phyloP scores from a whole-genome alignment of 2,329 filamentous ascomycete species.

The Venturia aucupariae region DNA sequence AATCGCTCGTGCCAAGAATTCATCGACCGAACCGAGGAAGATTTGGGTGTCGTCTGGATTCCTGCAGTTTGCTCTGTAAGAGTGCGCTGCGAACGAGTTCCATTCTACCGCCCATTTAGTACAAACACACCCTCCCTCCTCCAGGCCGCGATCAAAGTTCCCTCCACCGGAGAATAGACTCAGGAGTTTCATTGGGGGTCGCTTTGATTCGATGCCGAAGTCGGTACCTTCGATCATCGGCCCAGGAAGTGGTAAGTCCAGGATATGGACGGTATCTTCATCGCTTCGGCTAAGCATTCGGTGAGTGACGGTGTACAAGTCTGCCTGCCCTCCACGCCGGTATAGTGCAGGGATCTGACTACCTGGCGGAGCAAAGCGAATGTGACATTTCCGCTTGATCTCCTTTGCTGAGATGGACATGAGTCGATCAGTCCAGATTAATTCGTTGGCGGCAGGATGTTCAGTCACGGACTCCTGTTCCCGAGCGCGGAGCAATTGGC shows the following conservation, averaged over 20 bases:
- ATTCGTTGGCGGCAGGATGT: conserved; percentile 44
- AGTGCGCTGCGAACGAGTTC: conserved; percentile 54
- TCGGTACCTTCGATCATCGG: neutral
- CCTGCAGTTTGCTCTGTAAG: conserved; percentile 59
- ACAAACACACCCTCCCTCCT: conserved; percentile 57
- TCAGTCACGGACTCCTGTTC: conserved; percentile 23
- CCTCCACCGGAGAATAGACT: conserved; percentile 73
- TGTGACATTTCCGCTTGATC: conserved; percentile 49
- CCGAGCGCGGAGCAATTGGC: conserved; percentile 40
- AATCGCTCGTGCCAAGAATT: conserved; percentile 50
- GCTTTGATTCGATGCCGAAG: neutral
- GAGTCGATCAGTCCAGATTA: conserved; percentile 46
- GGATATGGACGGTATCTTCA: neutral
- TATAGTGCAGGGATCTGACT: conserved; percentile 52
- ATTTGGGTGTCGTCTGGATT: conserved; percentile 38
- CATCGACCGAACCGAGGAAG: conserved; percentile 65
- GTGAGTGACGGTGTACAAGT: conserved; percentile 51
- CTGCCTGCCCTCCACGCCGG: conserved; percentile 53
- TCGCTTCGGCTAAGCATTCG: neutral
- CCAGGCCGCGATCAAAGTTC: conserved; percentile 66
- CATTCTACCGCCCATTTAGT: conserved; percentile 63
- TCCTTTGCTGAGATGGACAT: conserved; percentile 28
- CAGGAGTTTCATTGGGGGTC: neutral
- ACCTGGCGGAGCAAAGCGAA: conserved; percentile 43
- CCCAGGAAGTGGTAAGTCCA: neutral